These are phyloP conservation scores for Erigeron philadelphicus DNA, from an alignment of 140 eudicot species.

Conservation along the genomic window DNA sequence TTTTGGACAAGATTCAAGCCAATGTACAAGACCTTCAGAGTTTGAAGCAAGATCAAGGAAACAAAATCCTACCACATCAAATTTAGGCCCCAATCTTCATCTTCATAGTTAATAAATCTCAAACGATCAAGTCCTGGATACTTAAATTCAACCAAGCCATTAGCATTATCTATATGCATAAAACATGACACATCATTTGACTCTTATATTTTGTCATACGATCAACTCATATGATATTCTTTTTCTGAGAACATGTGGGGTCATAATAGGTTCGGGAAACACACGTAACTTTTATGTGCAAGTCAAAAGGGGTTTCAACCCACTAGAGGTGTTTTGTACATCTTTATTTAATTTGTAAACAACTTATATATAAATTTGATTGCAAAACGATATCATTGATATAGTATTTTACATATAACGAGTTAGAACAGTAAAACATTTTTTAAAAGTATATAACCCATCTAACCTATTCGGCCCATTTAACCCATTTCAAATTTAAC, in stretches of 20 bases:
- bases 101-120: conserved; percentile 37
- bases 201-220: conserved; percentile 11
- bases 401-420: no score
- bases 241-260: not conserved
- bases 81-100: conserved; percentile 74
- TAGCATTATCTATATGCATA: not conserved
- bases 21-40: conserved; percentile 71
- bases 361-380: no score
- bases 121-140: conserved; percentile 8
- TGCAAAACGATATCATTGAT: no score
- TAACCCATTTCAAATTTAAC: no score
- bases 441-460: no score
- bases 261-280: not conserved
- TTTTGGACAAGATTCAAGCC: conserved; percentile 92
- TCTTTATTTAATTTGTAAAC: no score
- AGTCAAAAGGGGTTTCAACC: not conserved
- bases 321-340: no score
- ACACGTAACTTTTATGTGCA: not conserved
- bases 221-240: not conserved
- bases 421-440: no score
- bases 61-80: conserved; percentile 98
- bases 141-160: conserved; percentile 6
- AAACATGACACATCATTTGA: not conserved
- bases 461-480: no score
- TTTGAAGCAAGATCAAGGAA: conserved; percentile 97